Percentiles rank a stretch among this genome's conserved stretches.
Conservation (phyloP, 257 asterid species). For the Solanum acaule region DNA sequence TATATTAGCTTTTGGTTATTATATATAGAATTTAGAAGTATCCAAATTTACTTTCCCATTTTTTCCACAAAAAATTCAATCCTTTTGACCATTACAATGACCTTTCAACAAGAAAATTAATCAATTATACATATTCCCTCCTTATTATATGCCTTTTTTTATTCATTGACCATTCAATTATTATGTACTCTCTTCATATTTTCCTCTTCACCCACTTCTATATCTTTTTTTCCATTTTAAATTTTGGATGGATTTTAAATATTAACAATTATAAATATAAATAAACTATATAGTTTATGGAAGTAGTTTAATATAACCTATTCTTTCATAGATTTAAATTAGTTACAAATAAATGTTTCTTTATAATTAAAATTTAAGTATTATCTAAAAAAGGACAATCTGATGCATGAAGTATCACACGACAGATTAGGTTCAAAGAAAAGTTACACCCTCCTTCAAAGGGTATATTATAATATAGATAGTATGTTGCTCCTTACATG, state of each 20-base stretch:
- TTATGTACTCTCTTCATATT: background rate
- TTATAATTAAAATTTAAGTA: background rate
- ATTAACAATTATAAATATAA: background rate
- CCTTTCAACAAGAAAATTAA: background rate
- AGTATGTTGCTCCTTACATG: background rate
- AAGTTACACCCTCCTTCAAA: background rate
- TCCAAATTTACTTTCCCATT: background rate
- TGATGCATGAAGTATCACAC: background rate
- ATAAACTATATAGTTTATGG: background rate
- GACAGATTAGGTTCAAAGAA: background rate
- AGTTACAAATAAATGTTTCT: background rate
- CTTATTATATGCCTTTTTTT: background rate
- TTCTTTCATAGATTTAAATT: background rate
- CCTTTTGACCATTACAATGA: slow-evolving; percentile 16
- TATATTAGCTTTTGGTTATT: background rate
- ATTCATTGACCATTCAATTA: background rate
- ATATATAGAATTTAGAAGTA: background rate
- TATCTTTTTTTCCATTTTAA: background rate
- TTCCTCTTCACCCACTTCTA: background rate
- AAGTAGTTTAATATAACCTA: background rate
- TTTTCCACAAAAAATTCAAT: slow-evolving; percentile 5
- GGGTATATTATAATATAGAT: background rate
- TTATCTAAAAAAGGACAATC: background rate
- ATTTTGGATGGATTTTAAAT: background rate
- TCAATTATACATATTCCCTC: background rate